A percentile compares a stretch with the other conserved stretches of the same genome.
Evolutionary conservation across 352 stramenopile species (phyloP).

Genomic region (Phytopythium ostracodes): DNA sequence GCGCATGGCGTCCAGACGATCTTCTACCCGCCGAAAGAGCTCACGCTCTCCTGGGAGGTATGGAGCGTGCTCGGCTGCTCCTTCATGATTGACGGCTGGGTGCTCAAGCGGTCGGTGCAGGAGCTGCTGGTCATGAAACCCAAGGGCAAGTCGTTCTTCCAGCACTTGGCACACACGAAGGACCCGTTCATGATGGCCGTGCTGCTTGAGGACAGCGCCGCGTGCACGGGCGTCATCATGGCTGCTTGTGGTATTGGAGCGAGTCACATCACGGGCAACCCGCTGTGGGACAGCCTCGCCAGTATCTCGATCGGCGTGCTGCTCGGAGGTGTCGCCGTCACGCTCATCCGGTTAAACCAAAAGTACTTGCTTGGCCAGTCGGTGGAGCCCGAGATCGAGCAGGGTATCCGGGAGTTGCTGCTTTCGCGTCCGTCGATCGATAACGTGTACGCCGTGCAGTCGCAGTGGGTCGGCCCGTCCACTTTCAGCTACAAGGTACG

Average conservation of each 20-base stretch:
- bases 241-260: slow-evolving; percentile 92
- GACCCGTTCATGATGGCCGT: slow-evolving; percentile 98
- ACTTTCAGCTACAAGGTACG: slow-evolving; percentile 97
- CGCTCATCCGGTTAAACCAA: slow-evolving; percentile 94
- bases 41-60: slow-evolving; percentile 85
- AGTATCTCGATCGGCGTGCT: slow-evolving; percentile 94
- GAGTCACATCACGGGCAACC: slow-evolving; percentile 90
- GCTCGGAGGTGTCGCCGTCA: slow-evolving; percentile 92
- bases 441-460: slow-evolving; percentile 94
- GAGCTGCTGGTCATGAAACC: slow-evolving; percentile 82
- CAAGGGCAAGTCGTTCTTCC: slow-evolving; percentile 55
- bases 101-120: slow-evolving; percentile 90
- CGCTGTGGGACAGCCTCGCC: slow-evolving; percentile 94
- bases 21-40: slow-evolving; percentile 58
- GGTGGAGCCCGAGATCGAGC: slow-evolving; percentile 91
- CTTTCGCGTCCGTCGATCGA: slow-evolving; percentile 91
- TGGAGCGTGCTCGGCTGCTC: slow-evolving; percentile 94
- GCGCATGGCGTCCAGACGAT: slow-evolving; percentile 89
- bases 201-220: slow-evolving; percentile 95
- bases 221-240: slow-evolving; percentile 96
- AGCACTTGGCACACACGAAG: slow-evolving; percentile 74
- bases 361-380: slow-evolving; percentile 95
- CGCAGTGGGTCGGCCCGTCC: slow-evolving; percentile 96
- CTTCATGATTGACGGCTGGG: slow-evolving; percentile 95
- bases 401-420: slow-evolving; percentile 72